phyloP scores from a whole-genome alignment of 2,329 filamentous ascomycete genomes.

The Penicillium sp. region DNA sequence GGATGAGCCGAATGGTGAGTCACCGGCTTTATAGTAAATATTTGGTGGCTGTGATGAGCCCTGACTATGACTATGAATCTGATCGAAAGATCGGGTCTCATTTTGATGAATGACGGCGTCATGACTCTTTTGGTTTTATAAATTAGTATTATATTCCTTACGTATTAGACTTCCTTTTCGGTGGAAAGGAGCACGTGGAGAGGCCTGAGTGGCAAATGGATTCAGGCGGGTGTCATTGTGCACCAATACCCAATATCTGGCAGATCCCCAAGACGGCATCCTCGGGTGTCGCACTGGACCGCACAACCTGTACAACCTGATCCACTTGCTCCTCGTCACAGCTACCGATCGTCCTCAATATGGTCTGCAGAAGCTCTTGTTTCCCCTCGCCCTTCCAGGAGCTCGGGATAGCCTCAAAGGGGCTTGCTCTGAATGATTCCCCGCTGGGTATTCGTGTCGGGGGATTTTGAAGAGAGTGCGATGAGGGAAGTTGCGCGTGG shows the following conservation, averaged over 20 bases:
- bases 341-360: slow-evolving; percentile 26
- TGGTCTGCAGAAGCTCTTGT: slow-evolving; percentile 21
- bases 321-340: slow-evolving; percentile 26
- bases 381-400: slow-evolving; percentile 27
- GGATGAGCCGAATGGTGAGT: slow-evolving; percentile 8
- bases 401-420: slow-evolving; percentile 9
- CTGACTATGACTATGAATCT: background rate
- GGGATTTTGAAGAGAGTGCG: background rate
- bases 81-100: background rate
- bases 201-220: background rate
- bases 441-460: background rate
- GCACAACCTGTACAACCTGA: slow-evolving; percentile 27
- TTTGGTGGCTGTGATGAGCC: background rate
- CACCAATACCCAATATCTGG: slow-evolving; percentile 20
- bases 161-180: slow-evolving; percentile 6
- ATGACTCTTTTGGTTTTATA: slow-evolving; percentile 12
- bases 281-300: slow-evolving; percentile 26
- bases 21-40: slow-evolving; percentile 1
- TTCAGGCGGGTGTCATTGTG: background rate
- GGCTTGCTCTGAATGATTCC: background rate
- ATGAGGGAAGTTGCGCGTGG: background rate
- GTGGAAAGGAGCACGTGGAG: background rate
- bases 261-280: slow-evolving; percentile 27
- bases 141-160: background rate
- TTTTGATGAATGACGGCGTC: slow-evolving; percentile 10